Conservation (phyloP, 371 early-diverging fungal species). For the Saksenaea oblongispora region DNA sequence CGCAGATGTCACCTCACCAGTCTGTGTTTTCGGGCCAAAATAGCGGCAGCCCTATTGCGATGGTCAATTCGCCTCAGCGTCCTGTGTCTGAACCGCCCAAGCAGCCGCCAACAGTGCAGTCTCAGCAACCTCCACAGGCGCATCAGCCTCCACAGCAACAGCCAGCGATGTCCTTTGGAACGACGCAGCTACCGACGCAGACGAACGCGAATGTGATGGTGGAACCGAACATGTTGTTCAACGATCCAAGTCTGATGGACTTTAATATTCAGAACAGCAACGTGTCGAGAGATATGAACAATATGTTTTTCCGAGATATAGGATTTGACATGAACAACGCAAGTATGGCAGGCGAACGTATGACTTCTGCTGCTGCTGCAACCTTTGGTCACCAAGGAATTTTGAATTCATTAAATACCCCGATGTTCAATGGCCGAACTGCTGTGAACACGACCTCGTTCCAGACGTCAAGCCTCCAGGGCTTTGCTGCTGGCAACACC, state of each 20-base stretch:
- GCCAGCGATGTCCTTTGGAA: conserved; percentile 7
- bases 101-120: conserved; percentile 7
- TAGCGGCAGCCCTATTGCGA: conserved; percentile 11
- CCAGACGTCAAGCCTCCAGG: background rate
- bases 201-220: conserved; percentile 22
- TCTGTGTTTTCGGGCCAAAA: background rate
- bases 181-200: conserved; percentile 4
- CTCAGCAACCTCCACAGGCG: conserved; percentile 16
- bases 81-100: conserved; percentile 11
- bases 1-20: conserved; percentile 26
- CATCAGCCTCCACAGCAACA: conserved; percentile 15
- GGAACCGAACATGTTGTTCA: conserved; percentile 28
- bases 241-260: conserved; percentile 18
- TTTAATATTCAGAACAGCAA: conserved; percentile 7
- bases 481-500: background rate
- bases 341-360: background rate
- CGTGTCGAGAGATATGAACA: conserved; percentile 22
- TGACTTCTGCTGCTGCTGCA: background rate
- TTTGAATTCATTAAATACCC: background rate
- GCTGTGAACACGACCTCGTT: conserved; percentile 2
- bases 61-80: conserved; percentile 7
- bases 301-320: conserved; percentile 29
- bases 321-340: conserved; percentile 25
- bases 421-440: conserved; percentile 8
- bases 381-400: conserved; percentile 3